Percentiles rank a stretch among this genome's conserved stretches.
Conservation (phyloP, 2,329 filamentous ascomycete genomes). For the Magnaporthales sp. region DNA sequence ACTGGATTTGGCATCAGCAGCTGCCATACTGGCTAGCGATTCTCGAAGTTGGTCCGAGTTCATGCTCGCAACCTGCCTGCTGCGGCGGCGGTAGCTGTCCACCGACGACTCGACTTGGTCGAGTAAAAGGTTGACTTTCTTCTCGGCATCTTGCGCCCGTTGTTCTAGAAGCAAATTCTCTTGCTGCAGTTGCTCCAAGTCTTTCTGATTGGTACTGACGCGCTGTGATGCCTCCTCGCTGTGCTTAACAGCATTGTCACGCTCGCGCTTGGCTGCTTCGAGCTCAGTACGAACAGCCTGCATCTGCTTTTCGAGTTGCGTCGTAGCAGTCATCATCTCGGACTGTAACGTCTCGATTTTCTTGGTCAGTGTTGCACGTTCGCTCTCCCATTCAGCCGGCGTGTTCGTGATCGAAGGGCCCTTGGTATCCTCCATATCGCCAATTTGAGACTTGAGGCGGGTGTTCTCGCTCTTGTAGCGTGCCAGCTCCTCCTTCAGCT, state of each 20-base stretch:
- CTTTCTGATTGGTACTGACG: constrained; percentile 50
- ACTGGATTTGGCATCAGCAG: constrained; percentile 19
- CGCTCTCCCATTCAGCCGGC: constrained; percentile 62
- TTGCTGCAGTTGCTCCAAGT: constrained; percentile 72
- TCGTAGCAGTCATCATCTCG: constrained; percentile 57
- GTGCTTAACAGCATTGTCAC: constrained; percentile 53
- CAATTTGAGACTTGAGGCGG: constrained; percentile 75
- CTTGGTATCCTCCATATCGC: constrained; percentile 50
- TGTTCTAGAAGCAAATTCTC: constrained; percentile 77
- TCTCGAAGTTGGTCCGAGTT: constrained; percentile 37
- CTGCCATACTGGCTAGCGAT: constrained; percentile 13
- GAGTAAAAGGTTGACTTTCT: constrained; percentile 83
- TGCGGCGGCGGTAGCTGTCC: constrained; percentile 83
- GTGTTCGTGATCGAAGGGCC: constrained; percentile 29
- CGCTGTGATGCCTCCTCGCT: constrained; percentile 46
- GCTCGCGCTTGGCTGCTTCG: constrained; percentile 53
- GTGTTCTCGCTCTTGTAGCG: constrained; percentile 84
- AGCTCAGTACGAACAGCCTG: constrained; percentile 61
- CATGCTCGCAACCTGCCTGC: constrained; percentile 46
- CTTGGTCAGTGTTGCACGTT: constrained; percentile 57
- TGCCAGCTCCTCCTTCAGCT: constrained; percentile 94
- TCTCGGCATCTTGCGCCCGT: constrained; percentile 81
- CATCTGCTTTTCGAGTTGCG: constrained; percentile 65
- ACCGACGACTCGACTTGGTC: constrained; percentile 93
- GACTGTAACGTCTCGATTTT: constrained; percentile 63